phyloP scores from a whole-genome alignment of 306 rosid species.

The peach (Prunus persica) region Prunus_persica_NCBIv2 NC_034009.1:18967001-18967500 shows the following conservation, averaged over 20 bases:
- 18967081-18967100: neutral
- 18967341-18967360: slow-evolving; percentile 58
- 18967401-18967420: slow-evolving; percentile 43
- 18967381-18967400: slow-evolving; percentile 45
- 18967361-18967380: slow-evolving; percentile 49
- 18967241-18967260: slow-evolving; percentile 89
- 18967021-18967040: neutral
- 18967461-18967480: slow-evolving; percentile 54
- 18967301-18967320: slow-evolving; percentile 88
- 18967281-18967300: slow-evolving; percentile 94
- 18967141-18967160: neutral
- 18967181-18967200: slow-evolving; percentile 6
- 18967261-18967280: slow-evolving; percentile 94
- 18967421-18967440: slow-evolving; percentile 53
- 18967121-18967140: neutral
- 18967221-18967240: slow-evolving; percentile 86
- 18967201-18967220: slow-evolving; percentile 42
- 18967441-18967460: slow-evolving; percentile 55
- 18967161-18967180: neutral
- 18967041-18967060: neutral
- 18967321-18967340: slow-evolving; percentile 46
- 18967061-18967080: neutral
- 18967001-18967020: neutral
- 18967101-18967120: neutral
- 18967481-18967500: slow-evolving; percentile 58